Conservation (phyloP, 208 protist genomes). For the Trypanosomatidae sp. region DNA sequence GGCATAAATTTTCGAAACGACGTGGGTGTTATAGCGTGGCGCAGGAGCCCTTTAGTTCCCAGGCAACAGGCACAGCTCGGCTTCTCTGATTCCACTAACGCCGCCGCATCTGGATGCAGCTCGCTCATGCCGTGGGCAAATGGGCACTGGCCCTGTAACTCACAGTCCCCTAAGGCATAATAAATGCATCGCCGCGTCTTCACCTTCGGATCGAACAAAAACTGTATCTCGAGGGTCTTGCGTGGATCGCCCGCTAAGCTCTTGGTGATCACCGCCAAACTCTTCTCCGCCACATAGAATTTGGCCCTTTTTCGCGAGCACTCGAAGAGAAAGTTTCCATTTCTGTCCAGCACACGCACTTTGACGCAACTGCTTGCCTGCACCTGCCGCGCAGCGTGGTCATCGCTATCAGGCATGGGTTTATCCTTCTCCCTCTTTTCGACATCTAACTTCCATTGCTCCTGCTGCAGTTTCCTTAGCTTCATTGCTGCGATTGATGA, state of each 20-base stretch:
- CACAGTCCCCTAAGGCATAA: constrained; percentile 28
- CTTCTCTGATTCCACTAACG: constrained; percentile 16
- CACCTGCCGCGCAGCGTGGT: not conserved
- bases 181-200: constrained; percentile 52
- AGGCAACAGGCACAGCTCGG: constrained; percentile 44
- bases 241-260: constrained; percentile 11
- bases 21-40: constrained; percentile 42
- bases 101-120: constrained; percentile 27
- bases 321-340: constrained; percentile 43
- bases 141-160: constrained; percentile 38
- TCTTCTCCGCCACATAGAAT: constrained; percentile 49
- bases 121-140: constrained; percentile 56
- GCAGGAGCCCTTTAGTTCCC: constrained; percentile 26
- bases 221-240: constrained; percentile 41
- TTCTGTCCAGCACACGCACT: constrained; percentile 37
- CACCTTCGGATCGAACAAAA: constrained; percentile 44
- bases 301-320: constrained; percentile 32
- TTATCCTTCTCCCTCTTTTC: not conserved
- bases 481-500: constrained; percentile 4
- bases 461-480: constrained; percentile 26
- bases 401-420: not conserved
- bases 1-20: constrained; percentile 44
- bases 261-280: constrained; percentile 35
- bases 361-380: constrained; percentile 9
- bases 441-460: not conserved